phyloP scores from a whole-genome alignment of 2,329 filamentous ascomycete species.

The Phyllosticta paracitricarpa region DNA sequence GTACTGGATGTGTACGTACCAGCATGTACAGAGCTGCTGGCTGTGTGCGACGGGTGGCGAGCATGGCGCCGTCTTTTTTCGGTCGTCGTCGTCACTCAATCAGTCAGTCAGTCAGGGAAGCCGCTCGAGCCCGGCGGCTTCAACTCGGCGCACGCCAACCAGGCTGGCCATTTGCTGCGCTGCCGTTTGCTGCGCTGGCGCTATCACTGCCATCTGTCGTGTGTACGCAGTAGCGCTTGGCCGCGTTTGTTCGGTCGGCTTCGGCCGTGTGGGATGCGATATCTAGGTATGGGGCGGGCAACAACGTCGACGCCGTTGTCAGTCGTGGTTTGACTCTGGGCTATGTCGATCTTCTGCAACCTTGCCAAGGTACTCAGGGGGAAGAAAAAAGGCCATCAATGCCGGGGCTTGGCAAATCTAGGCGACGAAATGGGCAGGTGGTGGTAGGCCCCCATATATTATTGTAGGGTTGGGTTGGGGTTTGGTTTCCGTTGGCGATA shows the following conservation, averaged over 20 bases:
- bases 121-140: not conserved
- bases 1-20: not conserved
- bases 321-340: conserved; percentile 2
- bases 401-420: not conserved
- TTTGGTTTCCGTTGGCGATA: not conserved
- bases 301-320: not conserved
- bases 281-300: not conserved
- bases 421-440: not conserved
- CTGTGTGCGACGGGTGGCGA: not conserved
- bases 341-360: conserved; percentile 10
- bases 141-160: not conserved
- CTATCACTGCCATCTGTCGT: not conserved
- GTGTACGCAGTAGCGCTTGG: not conserved
- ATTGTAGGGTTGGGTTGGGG: too few species aligned
- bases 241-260: not conserved
- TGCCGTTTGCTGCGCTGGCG: not conserved
- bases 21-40: not conserved
- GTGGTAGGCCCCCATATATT: not conserved
- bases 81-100: too few species aligned
- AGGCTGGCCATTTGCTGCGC: not conserved
- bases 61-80: not conserved
- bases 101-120: not conserved
- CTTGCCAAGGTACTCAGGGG: not conserved
- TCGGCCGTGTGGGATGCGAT: not conserved
- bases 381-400: not conserved